phyloP scores from a whole-genome alignment of 345 rosid genomes.

The Draba incana region DNA sequence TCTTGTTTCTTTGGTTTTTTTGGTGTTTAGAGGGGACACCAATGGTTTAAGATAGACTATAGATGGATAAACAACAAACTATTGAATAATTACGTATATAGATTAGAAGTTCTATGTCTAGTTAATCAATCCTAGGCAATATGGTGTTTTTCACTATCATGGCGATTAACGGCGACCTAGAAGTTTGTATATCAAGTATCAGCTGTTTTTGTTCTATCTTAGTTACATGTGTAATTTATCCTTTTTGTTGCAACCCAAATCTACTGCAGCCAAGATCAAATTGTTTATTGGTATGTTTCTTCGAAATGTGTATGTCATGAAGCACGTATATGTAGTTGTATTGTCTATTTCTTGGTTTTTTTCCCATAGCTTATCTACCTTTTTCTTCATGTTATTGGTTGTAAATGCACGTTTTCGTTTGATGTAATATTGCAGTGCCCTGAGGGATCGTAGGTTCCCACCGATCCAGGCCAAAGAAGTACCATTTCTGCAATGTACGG shows the following conservation, averaged over 20 bases:
- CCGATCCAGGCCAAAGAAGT: constrained; percentile 92
- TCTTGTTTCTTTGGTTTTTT: background rate
- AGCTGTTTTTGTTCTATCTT: constrained; percentile 2
- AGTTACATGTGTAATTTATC: background rate
- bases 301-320: background rate
- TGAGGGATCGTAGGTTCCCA: constrained; percentile 95
- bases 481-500: constrained; percentile 90
- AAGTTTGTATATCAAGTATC: background rate
- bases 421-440: constrained; percentile 61
- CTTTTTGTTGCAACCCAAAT: background rate
- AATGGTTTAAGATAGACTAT: background rate
- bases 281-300: background rate
- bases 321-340: background rate
- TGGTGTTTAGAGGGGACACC: background rate
- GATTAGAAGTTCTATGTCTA: constrained; percentile 5
- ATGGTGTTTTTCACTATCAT: background rate
- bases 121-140: background rate
- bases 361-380: constrained; percentile 7
- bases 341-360: constrained; percentile 3
- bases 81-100: too few species aligned
- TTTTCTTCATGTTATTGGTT: constrained; percentile 1
- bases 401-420: background rate
- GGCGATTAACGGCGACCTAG: too few species aligned
- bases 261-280: background rate
- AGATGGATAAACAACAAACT: constrained; percentile 3